These are phyloP conservation scores for Trifolium fragiferum DNA, from an alignment of 306 rosid genomes.

Conservation along the genomic window DNA sequence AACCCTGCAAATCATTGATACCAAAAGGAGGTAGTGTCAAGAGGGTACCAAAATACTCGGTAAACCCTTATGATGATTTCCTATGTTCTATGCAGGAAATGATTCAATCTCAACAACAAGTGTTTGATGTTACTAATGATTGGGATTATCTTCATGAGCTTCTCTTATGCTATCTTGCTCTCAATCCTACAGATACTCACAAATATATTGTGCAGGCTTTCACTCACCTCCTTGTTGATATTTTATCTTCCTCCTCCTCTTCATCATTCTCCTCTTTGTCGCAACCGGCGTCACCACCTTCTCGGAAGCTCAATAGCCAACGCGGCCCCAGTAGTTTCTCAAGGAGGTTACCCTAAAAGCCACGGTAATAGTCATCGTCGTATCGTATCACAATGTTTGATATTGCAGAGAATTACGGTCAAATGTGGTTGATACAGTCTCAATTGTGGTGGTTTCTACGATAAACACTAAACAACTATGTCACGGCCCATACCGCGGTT, in stretches of 20 bases:
- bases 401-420: too few species aligned
- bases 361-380: not conserved
- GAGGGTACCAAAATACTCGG: conserved; percentile 66
- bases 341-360: conserved; percentile 27
- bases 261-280: not conserved
- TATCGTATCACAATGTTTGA: not conserved
- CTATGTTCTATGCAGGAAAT: conserved; percentile 85
- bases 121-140: conserved; percentile 50
- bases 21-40: conserved; percentile 48
- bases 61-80: conserved; percentile 75
- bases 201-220: conserved; percentile 78
- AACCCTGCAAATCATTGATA: conserved; percentile 9
- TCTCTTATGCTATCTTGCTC: conserved; percentile 76
- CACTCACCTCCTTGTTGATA: conserved; percentile 65
- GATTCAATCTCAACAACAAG: conserved; percentile 61
- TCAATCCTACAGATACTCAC: conserved; percentile 76
- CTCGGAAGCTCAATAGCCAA: conserved; percentile 36
- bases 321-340: conserved; percentile 43
- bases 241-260: conserved; percentile 46
- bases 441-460: not conserved
- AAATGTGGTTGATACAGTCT: not conserved
- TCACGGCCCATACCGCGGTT: too few species aligned
- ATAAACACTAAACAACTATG: not conserved
- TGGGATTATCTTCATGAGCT: conserved; percentile 79
- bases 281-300: not conserved